phyloP scores from a whole-genome alignment of 1,284 basidiomycete genomes.

The Heterobasidion parviporum region DNA sequence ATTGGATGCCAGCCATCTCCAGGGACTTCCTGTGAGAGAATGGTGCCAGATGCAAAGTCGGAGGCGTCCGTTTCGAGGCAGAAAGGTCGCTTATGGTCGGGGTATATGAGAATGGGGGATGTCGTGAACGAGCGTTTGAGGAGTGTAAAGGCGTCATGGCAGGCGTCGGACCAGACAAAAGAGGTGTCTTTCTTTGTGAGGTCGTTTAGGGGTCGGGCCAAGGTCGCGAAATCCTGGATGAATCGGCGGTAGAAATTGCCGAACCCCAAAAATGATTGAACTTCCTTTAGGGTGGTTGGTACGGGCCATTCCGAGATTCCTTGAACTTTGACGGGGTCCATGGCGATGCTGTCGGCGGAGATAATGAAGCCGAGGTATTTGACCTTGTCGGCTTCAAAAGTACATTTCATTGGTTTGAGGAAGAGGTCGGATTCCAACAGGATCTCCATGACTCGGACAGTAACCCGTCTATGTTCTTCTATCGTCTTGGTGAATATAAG shows the following conservation, averaged over 20 bases:
- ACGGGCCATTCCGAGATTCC: background rate
- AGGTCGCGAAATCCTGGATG: background rate
- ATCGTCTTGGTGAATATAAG: background rate
- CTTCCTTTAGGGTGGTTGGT: constrained; percentile 10
- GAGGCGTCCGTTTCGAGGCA: constrained; percentile 1
- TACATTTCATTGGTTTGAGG: background rate
- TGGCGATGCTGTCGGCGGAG: background rate
- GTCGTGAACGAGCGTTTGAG: too few species aligned
- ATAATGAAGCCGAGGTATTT: background rate
- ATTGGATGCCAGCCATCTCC: constrained; percentile 5
- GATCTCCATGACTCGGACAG: background rate
- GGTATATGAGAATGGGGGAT: too few species aligned
- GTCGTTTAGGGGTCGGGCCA: background rate
- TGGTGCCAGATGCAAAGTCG: background rate
- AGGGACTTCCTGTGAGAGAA: background rate
- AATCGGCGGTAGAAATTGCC: background rate
- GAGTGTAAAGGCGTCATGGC: too few species aligned
- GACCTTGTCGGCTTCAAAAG: background rate
- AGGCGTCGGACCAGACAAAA: too few species aligned
- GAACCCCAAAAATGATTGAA: background rate
- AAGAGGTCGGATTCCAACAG: background rate
- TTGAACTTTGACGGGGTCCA: background rate
- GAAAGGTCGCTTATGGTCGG: constrained; percentile 14
- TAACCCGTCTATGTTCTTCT: background rate
- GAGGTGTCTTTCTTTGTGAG: constrained; percentile 4